Conservation (phyloP, 345 rosid species). For the Citrus unshiu region DNA sequence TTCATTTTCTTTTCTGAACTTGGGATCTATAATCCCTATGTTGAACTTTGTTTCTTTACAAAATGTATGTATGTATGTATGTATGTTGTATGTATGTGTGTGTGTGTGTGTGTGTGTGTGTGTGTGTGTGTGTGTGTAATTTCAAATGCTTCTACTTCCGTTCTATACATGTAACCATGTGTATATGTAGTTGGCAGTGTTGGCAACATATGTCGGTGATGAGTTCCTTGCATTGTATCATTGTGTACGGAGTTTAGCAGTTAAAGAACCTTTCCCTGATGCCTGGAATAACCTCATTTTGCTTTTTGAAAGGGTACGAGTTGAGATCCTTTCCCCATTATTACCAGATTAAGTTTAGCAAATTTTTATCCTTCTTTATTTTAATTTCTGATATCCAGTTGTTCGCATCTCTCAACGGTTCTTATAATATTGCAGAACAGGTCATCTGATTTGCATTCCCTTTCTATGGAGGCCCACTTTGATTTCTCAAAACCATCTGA, state of each 20-base stretch:
- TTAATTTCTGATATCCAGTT: not conserved
- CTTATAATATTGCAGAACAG: constrained; percentile 62
- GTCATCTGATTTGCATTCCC: constrained; percentile 40
- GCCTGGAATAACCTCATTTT: constrained; percentile 72
- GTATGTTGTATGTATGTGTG: not conserved
- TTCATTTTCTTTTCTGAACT: not conserved
- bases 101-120: not conserved
- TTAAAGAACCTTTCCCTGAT: constrained; percentile 92
- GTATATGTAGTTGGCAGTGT: constrained; percentile 65
- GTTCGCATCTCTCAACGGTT: constrained; percentile 24
- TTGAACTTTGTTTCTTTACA: not conserved
- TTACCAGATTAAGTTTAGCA: not conserved
- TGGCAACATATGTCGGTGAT: constrained; percentile 86
- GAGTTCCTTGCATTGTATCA: constrained; percentile 89
- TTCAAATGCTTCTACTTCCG: not conserved
- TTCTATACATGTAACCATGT: constrained; percentile 3
- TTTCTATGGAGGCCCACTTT: constrained; percentile 40
- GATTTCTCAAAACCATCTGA: constrained; percentile 60
- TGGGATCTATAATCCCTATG: not conserved
- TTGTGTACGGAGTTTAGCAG: constrained; percentile 89
- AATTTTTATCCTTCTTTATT: constrained; percentile 3
- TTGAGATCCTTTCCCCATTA: not conserved
- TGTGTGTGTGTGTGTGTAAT: not conserved
- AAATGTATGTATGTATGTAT: not conserved
- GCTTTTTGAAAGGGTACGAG: constrained; percentile 76